Conservation (phyloP, 164 flowering plant species). For the Malania oleifera region DNA sequence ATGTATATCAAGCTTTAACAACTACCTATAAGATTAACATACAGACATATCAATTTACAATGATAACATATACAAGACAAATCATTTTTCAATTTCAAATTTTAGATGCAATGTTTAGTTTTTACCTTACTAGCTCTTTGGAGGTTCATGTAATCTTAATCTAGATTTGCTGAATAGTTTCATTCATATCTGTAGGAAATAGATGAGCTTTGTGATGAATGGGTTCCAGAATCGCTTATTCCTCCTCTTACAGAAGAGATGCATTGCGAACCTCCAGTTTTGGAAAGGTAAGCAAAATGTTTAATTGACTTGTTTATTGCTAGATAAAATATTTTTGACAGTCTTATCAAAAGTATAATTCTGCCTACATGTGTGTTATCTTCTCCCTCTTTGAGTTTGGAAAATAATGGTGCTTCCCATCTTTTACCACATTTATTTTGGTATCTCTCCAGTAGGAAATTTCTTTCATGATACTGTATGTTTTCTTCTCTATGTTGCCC, state of each 20-base stretch:
- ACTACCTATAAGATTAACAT: too few relatives aligned
- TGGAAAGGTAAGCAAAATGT: slow-evolving; percentile 59
- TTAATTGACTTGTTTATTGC: not conserved
- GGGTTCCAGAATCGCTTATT: slow-evolving; percentile 91
- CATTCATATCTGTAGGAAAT: slow-evolving; percentile 58
- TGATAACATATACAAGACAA: too few relatives aligned
- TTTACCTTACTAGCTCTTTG: too few relatives aligned
- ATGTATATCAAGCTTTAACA: too few relatives aligned
- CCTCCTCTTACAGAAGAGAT: slow-evolving; percentile 63
- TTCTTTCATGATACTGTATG: too few relatives aligned
- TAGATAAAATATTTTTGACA: not conserved
- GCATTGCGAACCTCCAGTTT: slow-evolving; percentile 61
- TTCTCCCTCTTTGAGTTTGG: not conserved
- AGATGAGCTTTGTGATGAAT: slow-evolving; percentile 94
- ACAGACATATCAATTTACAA: too few relatives aligned
- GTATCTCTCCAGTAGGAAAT: too few relatives aligned
- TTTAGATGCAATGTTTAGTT: too few relatives aligned
- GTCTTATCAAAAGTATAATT: not conserved
- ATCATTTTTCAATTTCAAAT: too few relatives aligned
- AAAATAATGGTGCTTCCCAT: not conserved
- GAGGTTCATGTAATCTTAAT: not conserved
- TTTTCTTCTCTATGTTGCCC: too few relatives aligned
- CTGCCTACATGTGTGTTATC: not conserved
- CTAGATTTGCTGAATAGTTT: not conserved
- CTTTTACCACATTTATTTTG: not conserved